phyloP scores from a whole-genome alignment of 225 moss, liverwort and hornwort genomes.

The Ulota crispa region DNA sequence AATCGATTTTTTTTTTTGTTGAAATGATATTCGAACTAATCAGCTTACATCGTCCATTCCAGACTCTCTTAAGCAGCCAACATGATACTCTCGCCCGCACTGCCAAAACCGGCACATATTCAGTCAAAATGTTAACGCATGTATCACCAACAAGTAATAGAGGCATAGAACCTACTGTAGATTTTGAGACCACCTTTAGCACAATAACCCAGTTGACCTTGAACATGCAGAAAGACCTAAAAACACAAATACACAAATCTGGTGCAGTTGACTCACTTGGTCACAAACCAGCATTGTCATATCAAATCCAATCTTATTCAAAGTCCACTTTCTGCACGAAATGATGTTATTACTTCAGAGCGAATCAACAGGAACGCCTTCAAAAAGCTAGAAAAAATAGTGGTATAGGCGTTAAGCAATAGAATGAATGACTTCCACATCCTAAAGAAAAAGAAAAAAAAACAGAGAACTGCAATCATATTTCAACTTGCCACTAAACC shows the following conservation, averaged over 20 bases:
- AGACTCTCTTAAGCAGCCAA: slow-evolving; percentile 82
- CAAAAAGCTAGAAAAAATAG: not conserved
- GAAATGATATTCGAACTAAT: not conserved
- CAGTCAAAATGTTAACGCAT: slow-evolving; percentile 5
- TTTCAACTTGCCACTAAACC: not conserved
- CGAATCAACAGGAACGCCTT: not conserved
- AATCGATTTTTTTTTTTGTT: not conserved
- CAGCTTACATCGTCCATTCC: slow-evolving; percentile 63
- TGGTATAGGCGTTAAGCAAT: not conserved
- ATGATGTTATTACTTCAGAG: not conserved
- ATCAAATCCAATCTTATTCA: slow-evolving; percentile 79
- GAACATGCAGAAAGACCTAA: slow-evolving; percentile 1
- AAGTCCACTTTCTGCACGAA: slow-evolving; percentile 72
- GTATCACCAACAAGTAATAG: not conserved
- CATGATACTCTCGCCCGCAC: slow-evolving; percentile 90
- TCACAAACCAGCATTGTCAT: slow-evolving; percentile 88
- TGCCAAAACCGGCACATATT: slow-evolving; percentile 35
- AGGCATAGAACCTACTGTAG: not conserved
- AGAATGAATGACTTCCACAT: not conserved
- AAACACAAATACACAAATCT: not conserved
- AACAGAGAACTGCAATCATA: not conserved
- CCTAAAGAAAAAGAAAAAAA: not conserved
- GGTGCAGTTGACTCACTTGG: slow-evolving; percentile 58
- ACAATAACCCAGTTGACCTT: not conserved
- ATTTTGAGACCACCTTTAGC: not conserved